Base-by-base conservation (phyloP, 2,329 filamentous ascomycete genomes). In the Fusarium musae region DNA sequence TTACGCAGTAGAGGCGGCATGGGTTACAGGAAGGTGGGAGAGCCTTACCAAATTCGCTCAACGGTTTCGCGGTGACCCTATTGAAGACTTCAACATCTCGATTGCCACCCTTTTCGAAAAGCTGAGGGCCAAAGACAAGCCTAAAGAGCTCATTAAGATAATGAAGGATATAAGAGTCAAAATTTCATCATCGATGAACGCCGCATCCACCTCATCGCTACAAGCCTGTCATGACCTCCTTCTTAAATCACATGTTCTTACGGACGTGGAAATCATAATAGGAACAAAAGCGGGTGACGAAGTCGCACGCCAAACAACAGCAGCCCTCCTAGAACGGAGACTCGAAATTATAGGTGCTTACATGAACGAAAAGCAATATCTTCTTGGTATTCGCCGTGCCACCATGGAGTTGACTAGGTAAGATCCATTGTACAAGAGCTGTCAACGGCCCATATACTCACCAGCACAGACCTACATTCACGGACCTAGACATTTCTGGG, bases 291-390 rank as follows among this genome's bases (percentile, higher is more conserved):
- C 82, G 15, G 83, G 86, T 50, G 82, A 84, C 13, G 82, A 86
- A 59, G 79, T 83, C 52, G 81, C 82, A 46, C 79, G 79, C 37
- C 78, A 77, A 39, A 79, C 76, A 57, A 80, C 79, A 5, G 78
- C 82, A 65, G 67, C 72, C 4, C 68, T 83, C 9, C 69, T 98
- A 9, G 88, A 93, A 69, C 90, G 92, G 50, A 91, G 96, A n/a
- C 84, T 99, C n/a, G 93, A 95, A 74, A 88, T 97, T 3, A 85
- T 99, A 5, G 96, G 97, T 2, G 93, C 95, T 3, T 97, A 96
- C 77, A 92, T 95, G 42, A 90, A 91, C 59, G 95, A 99, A 80
- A 99, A 99, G 80, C 96, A 98, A 79, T 98, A 97, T 79, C 83
- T 99, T 15, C 86, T 99, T 34, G 93, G 95, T 2, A 87, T 98